These are phyloP conservation scores for Rubia tinctorum DNA, from an alignment of 305 asterid genomes.

Conservation along the genomic window DNA sequence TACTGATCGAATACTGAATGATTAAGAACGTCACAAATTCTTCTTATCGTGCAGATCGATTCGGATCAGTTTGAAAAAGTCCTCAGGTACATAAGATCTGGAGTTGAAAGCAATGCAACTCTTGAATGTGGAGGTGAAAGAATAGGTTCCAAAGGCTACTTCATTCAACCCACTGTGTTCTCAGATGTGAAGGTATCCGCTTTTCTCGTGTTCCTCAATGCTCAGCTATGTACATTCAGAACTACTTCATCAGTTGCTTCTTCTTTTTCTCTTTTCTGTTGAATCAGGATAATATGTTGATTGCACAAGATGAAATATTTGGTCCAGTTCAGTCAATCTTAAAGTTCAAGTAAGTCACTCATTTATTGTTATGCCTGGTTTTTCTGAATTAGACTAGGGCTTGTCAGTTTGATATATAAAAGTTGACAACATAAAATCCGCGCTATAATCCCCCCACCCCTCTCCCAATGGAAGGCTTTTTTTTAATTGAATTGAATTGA, in stretches of 20 bases:
- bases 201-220: background rate
- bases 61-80: constrained; percentile 64
- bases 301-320: constrained; percentile 85
- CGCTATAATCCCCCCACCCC: too few relatives aligned
- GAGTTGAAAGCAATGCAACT: constrained; percentile 54
- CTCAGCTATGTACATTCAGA: background rate
- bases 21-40: background rate
- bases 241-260: background rate
- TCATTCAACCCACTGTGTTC: constrained; percentile 71
- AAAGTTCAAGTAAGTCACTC: constrained; percentile 78
- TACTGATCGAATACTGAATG: background rate
- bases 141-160: constrained; percentile 64
- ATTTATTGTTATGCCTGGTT: too few relatives aligned
- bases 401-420: too few relatives aligned
- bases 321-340: constrained; percentile 84
- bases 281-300: constrained; percentile 73
- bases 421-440: too few relatives aligned
- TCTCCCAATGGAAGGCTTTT: too few relatives aligned
- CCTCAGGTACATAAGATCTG: constrained; percentile 63
- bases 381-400: too few relatives aligned
- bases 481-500: too few relatives aligned
- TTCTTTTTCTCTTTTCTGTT: background rate
- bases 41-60: constrained; percentile 44
- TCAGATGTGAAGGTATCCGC: constrained; percentile 39
- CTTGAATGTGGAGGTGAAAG: constrained; percentile 72